These are phyloP conservation scores for Draba incana DNA, from an alignment of 345 rosid species.

Conservation along the genomic window DNA sequence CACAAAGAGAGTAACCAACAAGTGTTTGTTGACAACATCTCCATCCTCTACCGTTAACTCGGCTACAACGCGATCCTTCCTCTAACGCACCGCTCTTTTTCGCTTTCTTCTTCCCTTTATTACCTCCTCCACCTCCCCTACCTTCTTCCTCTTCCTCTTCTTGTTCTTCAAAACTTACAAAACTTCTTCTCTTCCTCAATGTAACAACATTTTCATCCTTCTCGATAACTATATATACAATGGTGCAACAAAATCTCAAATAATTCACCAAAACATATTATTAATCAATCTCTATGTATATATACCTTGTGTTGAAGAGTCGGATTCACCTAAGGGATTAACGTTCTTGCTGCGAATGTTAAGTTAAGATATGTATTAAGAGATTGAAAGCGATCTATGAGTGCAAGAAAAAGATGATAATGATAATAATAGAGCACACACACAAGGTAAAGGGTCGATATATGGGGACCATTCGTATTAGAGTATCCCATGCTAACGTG, in stretches of 20 bases:
- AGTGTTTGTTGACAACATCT: slow-evolving; percentile 93
- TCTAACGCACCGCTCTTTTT: slow-evolving; percentile 55
- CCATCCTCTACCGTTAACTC: slow-evolving; percentile 98
- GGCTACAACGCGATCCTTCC: slow-evolving; percentile 94
- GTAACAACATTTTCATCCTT: slow-evolving; percentile 55
- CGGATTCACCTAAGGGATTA: slow-evolving; percentile 33
- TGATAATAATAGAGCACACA: slow-evolving; percentile 34
- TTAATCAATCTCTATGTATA: slow-evolving; percentile 28
- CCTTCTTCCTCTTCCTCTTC: slow-evolving; percentile 35
- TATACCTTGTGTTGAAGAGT: slow-evolving; percentile 61
- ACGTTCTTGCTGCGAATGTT: slow-evolving; percentile 41
- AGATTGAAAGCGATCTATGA: slow-evolving; percentile 32
- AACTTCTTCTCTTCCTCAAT: background rate
- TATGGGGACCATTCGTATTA: slow-evolving; percentile 61
- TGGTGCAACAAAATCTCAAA: background rate
- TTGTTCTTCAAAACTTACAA: background rate
- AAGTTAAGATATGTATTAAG: background rate
- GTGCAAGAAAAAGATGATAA: slow-evolving; percentile 27
- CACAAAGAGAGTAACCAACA: slow-evolving; percentile 91
- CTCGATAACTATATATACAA: slow-evolving; percentile 44
- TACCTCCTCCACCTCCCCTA: slow-evolving; percentile 22
- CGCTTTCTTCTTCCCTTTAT: slow-evolving; percentile 53
- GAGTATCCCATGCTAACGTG: slow-evolving; percentile 81
- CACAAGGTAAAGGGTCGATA: slow-evolving; percentile 45
- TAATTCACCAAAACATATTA: background rate